These are phyloP conservation scores for Magnaporthales sp. DNA, from an alignment of 2,329 filamentous ascomycete genomes.

Conservation along the genomic window DNA sequence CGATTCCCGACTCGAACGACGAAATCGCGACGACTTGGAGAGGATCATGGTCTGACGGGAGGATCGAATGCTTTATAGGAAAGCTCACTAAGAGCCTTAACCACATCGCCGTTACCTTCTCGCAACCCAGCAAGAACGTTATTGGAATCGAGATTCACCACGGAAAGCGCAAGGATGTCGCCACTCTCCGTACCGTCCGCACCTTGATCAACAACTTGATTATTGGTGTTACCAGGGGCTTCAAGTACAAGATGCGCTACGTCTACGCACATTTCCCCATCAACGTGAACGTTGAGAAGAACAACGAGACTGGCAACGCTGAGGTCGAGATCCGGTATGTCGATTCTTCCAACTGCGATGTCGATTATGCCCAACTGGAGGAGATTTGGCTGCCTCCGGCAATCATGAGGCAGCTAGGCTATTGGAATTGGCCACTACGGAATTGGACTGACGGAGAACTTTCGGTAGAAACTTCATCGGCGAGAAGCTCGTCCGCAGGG, in stretches of 20 bases:
- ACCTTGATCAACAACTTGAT: constrained; percentile 99
- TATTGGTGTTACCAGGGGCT: constrained; percentile 96
- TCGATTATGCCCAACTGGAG: constrained; percentile 17
- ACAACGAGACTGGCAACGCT: constrained; percentile 75
- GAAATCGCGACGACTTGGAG: neutral
- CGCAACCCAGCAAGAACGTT: constrained; percentile 71
- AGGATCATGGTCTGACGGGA: constrained; percentile 3
- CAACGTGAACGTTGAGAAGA: constrained; percentile 99
- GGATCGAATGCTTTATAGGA: constrained; percentile 39
- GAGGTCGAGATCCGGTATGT: constrained; percentile 96
- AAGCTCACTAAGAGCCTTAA: constrained; percentile 96
- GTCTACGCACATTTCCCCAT: constrained; percentile 99
- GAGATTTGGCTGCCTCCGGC: neutral
- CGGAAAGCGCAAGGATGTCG: constrained; percentile 94
- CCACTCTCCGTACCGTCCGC: constrained; percentile 94
- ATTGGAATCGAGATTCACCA: constrained; percentile 99
- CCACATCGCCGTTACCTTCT: constrained; percentile 95
- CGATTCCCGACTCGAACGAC: neutral
- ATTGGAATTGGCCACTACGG: neutral
- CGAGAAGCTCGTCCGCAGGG: constrained; percentile 96
- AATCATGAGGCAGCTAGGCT: neutral
- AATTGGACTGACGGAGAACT: neutral
- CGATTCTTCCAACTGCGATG: constrained; percentile 11
- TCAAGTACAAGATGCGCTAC: constrained; percentile 99
- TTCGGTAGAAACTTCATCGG: constrained; percentile 81